Conservation (phyloP, 192 early-diverging fungal genomes). For the Umbelopsis sp. region DNA sequence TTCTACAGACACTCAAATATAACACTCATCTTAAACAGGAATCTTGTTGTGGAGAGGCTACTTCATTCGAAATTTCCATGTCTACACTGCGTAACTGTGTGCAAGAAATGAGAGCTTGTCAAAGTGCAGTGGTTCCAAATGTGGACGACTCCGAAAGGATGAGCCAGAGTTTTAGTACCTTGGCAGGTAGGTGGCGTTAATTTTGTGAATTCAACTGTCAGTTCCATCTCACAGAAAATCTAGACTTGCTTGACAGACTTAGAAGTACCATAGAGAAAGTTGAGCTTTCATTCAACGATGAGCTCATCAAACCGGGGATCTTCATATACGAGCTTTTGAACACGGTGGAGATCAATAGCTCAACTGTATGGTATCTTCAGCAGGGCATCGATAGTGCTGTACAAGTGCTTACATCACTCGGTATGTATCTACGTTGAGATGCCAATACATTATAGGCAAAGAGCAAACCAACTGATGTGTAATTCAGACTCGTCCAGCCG, state of each 20-base stretch:
- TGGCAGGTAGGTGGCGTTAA: conserved; percentile 29
- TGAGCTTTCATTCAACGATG: not conserved
- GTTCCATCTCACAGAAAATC: not conserved
- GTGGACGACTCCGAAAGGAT: not conserved
- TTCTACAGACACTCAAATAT: not conserved
- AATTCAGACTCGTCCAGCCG: not conserved
- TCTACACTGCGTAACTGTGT: conserved; percentile 25
- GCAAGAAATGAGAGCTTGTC: conserved; percentile 30
- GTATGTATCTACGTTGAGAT: not conserved
- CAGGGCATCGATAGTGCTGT: conserved; percentile 32
- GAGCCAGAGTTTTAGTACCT: conserved; percentile 12
- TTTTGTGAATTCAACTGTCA: not conserved
- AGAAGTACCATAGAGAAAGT: conserved; percentile 21
- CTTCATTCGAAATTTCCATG: conserved; percentile 46
- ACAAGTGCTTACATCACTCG: conserved; percentile 19
- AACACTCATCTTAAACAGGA: conserved; percentile 19
- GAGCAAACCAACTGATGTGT: not conserved
- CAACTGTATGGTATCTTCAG: conserved; percentile 2
- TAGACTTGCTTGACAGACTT: conserved; percentile 32
- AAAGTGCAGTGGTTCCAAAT: not conserved
- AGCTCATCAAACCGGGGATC: conserved; percentile 31
- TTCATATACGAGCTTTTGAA: conserved; percentile 42
- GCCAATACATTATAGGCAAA: not conserved
- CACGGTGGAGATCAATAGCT: conserved; percentile 2
- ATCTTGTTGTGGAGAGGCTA: conserved; percentile 41